A percentile compares a stretch with the other conserved stretches of the same genome.
These are phyloP conservation scores for Symbiodinium pilosum DNA, from an alignment of 73 alveolate genomes.

Conservation along the genomic window DNA sequence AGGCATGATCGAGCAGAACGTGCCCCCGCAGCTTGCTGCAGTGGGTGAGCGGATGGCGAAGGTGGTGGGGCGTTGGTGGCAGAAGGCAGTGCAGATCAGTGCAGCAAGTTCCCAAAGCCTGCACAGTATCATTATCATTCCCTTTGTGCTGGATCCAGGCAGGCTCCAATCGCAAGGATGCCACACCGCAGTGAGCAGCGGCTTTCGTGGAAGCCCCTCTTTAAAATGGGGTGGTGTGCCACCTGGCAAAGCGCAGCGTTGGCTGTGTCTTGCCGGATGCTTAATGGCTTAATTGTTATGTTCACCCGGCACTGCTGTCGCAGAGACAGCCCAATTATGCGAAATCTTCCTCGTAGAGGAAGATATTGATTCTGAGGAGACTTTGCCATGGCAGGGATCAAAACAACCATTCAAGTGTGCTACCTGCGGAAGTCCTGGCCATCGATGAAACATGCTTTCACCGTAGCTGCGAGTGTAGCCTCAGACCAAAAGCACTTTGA, in stretches of 20 bases:
- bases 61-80: conserved; percentile 90
- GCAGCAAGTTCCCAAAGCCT: not conserved
- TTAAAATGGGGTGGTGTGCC: not conserved
- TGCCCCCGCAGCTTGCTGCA: conserved; percentile 74
- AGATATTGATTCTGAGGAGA: too few species aligned
- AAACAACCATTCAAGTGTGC: too few species aligned
- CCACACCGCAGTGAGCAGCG: not conserved
- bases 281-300: not conserved
- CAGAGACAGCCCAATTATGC: not conserved
- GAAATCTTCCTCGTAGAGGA: not conserved
- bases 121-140: not conserved
- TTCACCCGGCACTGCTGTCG: not conserved
- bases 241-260: not conserved
- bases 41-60: conserved; percentile 79
- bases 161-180: not conserved
- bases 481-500: too few species aligned
- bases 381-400: too few species aligned
- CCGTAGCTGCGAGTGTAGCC: too few species aligned
- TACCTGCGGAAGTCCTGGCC: too few species aligned
- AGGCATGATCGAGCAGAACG: conserved; percentile 93
- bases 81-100: conserved; percentile 24
- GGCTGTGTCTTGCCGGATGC: not conserved
- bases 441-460: too few species aligned
- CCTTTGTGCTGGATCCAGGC: not conserved
- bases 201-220: not conserved